A percentile compares a stretch with the other conserved stretches of the same genome.
These are phyloP conservation scores for Marchantia polymorpha DNA, from an alignment of 225 moss, liverwort and hornwort species.

Conservation along the genomic window DNA sequence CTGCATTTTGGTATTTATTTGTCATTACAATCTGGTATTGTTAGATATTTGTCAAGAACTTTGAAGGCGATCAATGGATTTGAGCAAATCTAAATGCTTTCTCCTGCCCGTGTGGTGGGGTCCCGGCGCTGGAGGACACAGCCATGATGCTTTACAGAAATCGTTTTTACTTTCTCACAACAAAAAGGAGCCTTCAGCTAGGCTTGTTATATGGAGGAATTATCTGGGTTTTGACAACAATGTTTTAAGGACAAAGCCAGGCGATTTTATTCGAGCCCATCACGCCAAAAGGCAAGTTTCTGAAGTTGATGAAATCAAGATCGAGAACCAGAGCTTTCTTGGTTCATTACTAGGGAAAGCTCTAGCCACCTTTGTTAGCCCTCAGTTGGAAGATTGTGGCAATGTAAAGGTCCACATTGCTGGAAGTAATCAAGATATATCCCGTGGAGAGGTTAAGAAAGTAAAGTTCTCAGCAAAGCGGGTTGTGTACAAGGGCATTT, in stretches of 20 bases:
- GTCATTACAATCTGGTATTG: too few species aligned
- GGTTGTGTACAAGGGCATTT: slow-evolving; percentile 33
- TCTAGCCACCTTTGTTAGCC: slow-evolving; percentile 26
- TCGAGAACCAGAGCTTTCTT: slow-evolving; percentile 30
- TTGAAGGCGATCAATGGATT: slow-evolving; percentile 10
- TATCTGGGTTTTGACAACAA: slow-evolving; percentile 29
- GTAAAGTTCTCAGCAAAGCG: slow-evolving; percentile 34
- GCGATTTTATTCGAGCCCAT: slow-evolving; percentile 30
- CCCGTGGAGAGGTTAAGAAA: slow-evolving; percentile 28
- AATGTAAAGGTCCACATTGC: slow-evolving; percentile 24
- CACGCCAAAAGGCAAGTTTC: slow-evolving; percentile 3
- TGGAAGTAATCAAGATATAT: slow-evolving; percentile 30
- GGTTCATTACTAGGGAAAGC: slow-evolving; percentile 32
- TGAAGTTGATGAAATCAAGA: slow-evolving; percentile 26
- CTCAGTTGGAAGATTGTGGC: slow-evolving; percentile 33
- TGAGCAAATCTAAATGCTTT: slow-evolving; percentile 26
- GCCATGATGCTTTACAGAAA: slow-evolving; percentile 29
- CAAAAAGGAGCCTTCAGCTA: slow-evolving; percentile 28
- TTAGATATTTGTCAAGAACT: not conserved
- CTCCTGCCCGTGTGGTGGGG: slow-evolving; percentile 33
- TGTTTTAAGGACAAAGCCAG: slow-evolving; percentile 16
- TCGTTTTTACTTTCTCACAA: slow-evolving; percentile 30
- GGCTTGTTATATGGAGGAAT: slow-evolving; percentile 36
- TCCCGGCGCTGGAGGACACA: not conserved
- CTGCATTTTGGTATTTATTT: too few species aligned